Evolutionary conservation across 2,329 filamentous ascomycete species (phyloP), one percentile per base, ranked within the genome.

Genomic region (Alternaria metachromatica): DNA sequence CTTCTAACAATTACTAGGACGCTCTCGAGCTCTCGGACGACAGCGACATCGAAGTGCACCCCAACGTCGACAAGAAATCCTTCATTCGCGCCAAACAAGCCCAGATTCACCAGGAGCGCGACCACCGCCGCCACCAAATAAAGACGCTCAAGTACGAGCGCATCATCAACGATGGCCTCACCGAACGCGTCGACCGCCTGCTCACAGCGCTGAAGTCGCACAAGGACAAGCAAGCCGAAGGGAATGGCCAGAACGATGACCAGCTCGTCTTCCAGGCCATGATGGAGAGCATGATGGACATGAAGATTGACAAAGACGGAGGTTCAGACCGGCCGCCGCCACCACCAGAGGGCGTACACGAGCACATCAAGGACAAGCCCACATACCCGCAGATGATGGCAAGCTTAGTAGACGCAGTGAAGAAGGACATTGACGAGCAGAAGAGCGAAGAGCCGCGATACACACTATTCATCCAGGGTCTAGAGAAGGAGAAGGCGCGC

Each of bases 41-140:
- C 82, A 97, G 94, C 55, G 96, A 99, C 77, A 90, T 99, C 74
- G 96, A 99, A 83, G 96, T 98, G 55, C 96, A 99, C 82, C 96
- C 96, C 64, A 99, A 99, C 79, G 96, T 99, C 79, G 96, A 99
- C 84, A 99, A 99, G 82, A 89, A 91, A 55, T 98, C 95, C 65
- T 99, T 99, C 82, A 99, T 99, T 80, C 93, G 95, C 70, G 96
- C 96, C 69, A 99, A 99, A 83, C 96, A 98, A 84, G 91, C 90
- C 73, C 94, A 99, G 83, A 99, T 99, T 74, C 96, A 99, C 81
- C 89, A 94, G 77, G 91, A 97, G 79, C 91, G 96, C 59, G 86
- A 90, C 71, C 91, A 96, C 75, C 91, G 96, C 61, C 93, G 92
- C 78, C 89, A 92, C 73, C 91, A 97, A 76, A 98, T 99, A 79